Evolutionary conservation across 2,329 filamentous ascomycete species (phyloP).

Genomic region (Corynespora cassiicola): DNA sequence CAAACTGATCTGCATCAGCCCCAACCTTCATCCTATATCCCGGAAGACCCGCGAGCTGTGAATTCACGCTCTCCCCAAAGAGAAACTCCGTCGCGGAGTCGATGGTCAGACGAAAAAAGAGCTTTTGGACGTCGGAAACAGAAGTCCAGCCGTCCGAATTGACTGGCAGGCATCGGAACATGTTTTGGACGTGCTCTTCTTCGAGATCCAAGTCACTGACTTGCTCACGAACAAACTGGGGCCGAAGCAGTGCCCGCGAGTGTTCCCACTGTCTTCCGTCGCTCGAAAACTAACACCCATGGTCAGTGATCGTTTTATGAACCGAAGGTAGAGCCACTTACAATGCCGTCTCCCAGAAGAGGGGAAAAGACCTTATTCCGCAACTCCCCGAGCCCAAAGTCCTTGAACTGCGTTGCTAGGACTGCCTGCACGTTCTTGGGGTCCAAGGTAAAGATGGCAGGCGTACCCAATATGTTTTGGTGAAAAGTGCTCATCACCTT

Average conservation of each 20-base stretch:
- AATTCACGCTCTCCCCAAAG: conserved; percentile 43
- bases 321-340: conserved; percentile 20
- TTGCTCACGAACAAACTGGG: conserved; percentile 42
- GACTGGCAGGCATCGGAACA: conserved; percentile 34
- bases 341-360: conserved; percentile 49
- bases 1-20: conserved; percentile 30
- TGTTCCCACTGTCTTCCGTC: conserved; percentile 41
- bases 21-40: conserved; percentile 21
- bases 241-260: conserved; percentile 41
- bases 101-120: conserved; percentile 49
- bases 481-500: conserved; percentile 33
- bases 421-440: conserved; percentile 55
- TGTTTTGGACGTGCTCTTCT: conserved; percentile 37
- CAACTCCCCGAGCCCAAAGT: conserved; percentile 48
- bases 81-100: conserved; percentile 47
- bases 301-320: too few relatives aligned
- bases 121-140: conserved; percentile 42
- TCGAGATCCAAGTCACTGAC: conserved; percentile 41
- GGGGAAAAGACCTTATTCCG: conserved; percentile 46
- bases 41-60: conserved; percentile 28
- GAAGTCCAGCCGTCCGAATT: conserved; percentile 31
- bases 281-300: conserved; percentile 29
- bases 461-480: conserved; percentile 22
- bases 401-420: conserved; percentile 53
- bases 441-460: conserved; percentile 43